phyloP scores from a whole-genome alignment of 2,329 filamentous ascomycete genomes.

The Ceratocystiopsis sp. region DNA sequence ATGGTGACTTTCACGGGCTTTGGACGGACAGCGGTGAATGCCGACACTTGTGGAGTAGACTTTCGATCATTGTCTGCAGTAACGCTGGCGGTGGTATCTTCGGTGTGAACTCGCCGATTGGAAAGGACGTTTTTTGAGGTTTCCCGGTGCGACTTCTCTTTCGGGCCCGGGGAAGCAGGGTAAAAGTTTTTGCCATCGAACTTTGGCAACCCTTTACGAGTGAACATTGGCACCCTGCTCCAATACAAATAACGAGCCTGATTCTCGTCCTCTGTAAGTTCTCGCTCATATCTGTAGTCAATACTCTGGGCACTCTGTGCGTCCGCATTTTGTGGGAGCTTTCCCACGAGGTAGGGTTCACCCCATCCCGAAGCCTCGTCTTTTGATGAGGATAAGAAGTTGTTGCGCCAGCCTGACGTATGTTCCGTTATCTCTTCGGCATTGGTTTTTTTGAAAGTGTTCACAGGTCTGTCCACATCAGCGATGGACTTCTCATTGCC shows the following conservation, averaged over 20 bases:
- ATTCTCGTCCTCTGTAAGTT: constrained; percentile 41
- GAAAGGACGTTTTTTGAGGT: not conserved
- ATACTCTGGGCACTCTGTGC: constrained; percentile 23
- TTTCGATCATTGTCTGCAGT: no score
- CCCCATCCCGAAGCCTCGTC: constrained; percentile 4
- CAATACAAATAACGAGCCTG: constrained; percentile 43
- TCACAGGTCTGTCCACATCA: not conserved
- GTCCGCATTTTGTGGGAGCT: constrained; percentile 26
- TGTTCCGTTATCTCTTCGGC: not conserved
- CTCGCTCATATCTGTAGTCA: constrained; percentile 37
- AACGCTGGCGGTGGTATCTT: not conserved
- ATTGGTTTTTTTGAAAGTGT: not conserved
- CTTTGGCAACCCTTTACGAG: constrained; percentile 37
- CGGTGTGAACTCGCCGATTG: not conserved
- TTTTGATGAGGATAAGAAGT: constrained; percentile 3
- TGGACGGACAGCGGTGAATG: not conserved
- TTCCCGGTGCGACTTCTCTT: not conserved
- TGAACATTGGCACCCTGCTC: constrained; percentile 35
- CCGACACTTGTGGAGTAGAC: not conserved
- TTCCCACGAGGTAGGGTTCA: constrained; percentile 38
- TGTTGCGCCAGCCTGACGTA: constrained; percentile 1
- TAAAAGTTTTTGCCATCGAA: constrained; percentile 51
- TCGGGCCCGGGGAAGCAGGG: constrained; percentile 28
- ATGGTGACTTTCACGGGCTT: constrained; percentile 9
- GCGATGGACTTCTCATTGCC: not conserved